Evolutionary conservation across 2,329 filamentous ascomycete species (phyloP), one percentile per base, ranked within the genome.

Genomic region (Diaporthe humulicola): DNA sequence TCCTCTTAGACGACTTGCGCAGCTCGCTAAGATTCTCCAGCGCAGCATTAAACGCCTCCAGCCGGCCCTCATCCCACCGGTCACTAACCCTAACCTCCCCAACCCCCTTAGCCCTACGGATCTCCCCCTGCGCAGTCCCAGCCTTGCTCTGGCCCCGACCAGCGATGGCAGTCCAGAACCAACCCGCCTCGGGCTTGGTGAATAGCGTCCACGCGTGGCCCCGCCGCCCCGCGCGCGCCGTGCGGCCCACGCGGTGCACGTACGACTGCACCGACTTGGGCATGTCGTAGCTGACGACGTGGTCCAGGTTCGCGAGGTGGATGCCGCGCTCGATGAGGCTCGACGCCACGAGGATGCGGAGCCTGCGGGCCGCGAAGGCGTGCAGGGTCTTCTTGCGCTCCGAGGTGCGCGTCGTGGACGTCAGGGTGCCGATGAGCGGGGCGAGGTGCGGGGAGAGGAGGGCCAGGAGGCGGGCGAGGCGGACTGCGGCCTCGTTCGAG

Each of bases 221-320:
- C 1, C 85, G 78, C 72, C 91, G 91, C 1, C 94, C 95, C 0
- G 95, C 97, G 81, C 96, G 90, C 0, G 96, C 96, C 0, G 96
- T 98, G 73, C 97, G 92, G 50, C 97, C 96, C 2, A 98, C 95
- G 54, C 97, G 93, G 82, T 98, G 97, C 6, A 98, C 92, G 79
- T 98, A 98, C 33, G 92, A 93, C 8, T 93, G 93, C 45, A 95
- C 86, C 80, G 93, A 96, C 6, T 91, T 89, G 0, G 96, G 96
- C 70, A 98, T 89, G 82, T 98, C 96, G 86, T 98, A 98, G 85
- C 98, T 98, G 84, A 98, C 87, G 61, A 98, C 95, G 81, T 98
- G 94, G 48, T 92, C 92, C 61, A 98, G 89, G 61, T 90, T 89
- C 0, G 91, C 90, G 17, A 98, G 88, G 83, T 98, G 96, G 36